Percentiles rank a stretch among this genome's conserved stretches.
phyloP scores from a whole-genome alignment of 208 protist species.

The Leishmania arabica region DNA sequence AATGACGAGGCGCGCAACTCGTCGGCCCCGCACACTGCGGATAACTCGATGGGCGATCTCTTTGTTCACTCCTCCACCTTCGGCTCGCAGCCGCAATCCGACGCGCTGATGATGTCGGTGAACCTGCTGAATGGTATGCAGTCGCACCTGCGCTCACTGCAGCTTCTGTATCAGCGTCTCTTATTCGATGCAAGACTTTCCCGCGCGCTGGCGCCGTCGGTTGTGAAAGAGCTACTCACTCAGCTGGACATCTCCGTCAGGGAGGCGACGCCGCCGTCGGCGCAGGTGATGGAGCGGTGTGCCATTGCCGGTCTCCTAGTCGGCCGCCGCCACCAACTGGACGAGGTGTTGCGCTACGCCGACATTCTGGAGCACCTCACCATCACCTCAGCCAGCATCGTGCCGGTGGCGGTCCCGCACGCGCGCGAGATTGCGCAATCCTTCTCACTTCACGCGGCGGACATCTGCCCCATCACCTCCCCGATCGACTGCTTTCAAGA shows the following conservation, averaged over 20 bases:
- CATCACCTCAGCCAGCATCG: constrained; percentile 28
- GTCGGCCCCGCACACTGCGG: constrained; percentile 4
- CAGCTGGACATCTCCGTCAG: constrained; percentile 30
- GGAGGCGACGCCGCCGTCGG: constrained; percentile 24
- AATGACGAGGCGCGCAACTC: constrained; percentile 16
- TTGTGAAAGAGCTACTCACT: constrained; percentile 35
- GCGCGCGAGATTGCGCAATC: constrained; percentile 46
- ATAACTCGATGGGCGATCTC: constrained; percentile 29
- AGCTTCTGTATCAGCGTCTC: constrained; percentile 33
- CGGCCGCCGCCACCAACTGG: constrained; percentile 45
- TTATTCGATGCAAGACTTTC: constrained; percentile 38
- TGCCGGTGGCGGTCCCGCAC: constrained; percentile 42
- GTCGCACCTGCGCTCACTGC: constrained; percentile 27
- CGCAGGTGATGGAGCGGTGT: constrained; percentile 40
- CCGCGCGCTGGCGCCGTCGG: constrained; percentile 19
- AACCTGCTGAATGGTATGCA: constrained; percentile 30
- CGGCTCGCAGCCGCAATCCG: constrained; percentile 30
- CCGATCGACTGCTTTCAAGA: constrained; percentile 75
- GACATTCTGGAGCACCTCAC: constrained; percentile 57
- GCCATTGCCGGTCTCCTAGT: constrained; percentile 69
- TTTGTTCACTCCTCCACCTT: constrained; percentile 35
- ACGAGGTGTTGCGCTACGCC: constrained; percentile 68
- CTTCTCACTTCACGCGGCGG: constrained; percentile 43
- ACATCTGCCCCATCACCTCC: constrained; percentile 46
- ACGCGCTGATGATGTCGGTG: constrained; percentile 36